These are phyloP conservation scores for Aspergillus flavus DNA, from an alignment of 2,329 filamentous ascomycete genomes.

Conservation along the genomic window DNA sequence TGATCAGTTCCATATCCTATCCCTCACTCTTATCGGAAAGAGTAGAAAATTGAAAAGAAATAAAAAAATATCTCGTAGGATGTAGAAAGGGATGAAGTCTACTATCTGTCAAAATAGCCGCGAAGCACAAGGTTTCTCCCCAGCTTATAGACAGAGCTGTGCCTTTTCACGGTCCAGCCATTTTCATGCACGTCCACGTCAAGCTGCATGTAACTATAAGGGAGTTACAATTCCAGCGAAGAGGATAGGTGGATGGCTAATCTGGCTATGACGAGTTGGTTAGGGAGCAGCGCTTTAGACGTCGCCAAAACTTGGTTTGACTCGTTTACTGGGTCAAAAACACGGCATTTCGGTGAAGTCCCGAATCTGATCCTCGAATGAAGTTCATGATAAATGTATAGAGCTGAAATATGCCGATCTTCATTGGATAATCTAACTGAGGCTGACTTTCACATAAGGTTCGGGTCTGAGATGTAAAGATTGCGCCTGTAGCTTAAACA, in stretches of 20 bases:
- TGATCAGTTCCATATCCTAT: neutral
- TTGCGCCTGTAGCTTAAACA: neutral
- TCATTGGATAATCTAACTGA: neutral
- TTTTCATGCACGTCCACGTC: neutral
- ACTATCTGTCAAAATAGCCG: neutral
- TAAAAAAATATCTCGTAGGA: neutral
- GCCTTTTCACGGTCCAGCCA: neutral
- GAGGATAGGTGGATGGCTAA: neutral
- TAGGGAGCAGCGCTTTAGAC: neutral
- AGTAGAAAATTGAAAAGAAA: neutral
- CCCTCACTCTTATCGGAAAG: neutral
- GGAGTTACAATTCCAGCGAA: neutral
- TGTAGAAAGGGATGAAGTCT: neutral
- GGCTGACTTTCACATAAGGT: neutral
- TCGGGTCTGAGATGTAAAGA: neutral
- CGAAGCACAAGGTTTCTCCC: neutral
- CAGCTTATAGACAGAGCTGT: neutral
- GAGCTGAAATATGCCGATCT: neutral
- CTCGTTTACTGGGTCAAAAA: neutral
- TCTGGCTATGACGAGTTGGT: neutral
- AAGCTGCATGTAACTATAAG: neutral
- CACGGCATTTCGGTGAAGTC: neutral
- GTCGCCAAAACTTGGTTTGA: neutral
- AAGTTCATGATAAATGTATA: neutral
- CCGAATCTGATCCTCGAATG: conserved; percentile 1